phyloP scores from a whole-genome alignment of 148 eudicot genomes.

The Rhododendron mucronatum region DNA sequence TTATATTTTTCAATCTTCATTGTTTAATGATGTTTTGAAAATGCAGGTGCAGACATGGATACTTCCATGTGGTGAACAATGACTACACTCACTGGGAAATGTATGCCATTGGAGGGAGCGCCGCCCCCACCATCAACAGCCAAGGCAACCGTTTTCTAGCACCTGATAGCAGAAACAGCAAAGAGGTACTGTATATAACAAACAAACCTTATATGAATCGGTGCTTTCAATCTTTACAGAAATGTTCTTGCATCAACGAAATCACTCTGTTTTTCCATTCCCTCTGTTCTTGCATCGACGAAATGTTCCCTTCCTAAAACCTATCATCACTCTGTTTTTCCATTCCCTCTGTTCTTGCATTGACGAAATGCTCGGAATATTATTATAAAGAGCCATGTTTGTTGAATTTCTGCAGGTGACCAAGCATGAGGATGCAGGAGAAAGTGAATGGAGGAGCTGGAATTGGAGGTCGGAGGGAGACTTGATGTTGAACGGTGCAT shows the following conservation, averaged over 20 bases:
- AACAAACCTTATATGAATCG: not conserved
- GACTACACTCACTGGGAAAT: conserved; percentile 82
- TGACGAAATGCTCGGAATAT: not conserved
- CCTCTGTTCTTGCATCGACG: too few relatives aligned
- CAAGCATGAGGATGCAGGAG: conserved; percentile 59
- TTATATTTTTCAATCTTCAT: too few relatives aligned
- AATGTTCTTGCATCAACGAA: too few relatives aligned
- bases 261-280: too few relatives aligned
- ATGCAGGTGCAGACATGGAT: conserved; percentile 73
- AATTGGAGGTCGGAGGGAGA: conserved; percentile 79
- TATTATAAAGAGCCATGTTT: not conserved
- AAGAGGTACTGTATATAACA: conserved; percentile 38
- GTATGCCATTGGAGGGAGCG: conserved; percentile 84
- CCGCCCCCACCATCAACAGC: conserved; percentile 67
- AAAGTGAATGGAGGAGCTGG: conserved; percentile 61
- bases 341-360: too few relatives aligned
- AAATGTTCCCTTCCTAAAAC: too few relatives aligned
- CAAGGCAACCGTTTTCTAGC: conserved; percentile 73
- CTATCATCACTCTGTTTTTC: too few relatives aligned
- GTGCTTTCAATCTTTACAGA: too few relatives aligned
- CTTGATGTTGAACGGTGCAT: conserved; percentile 60
- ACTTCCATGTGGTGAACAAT: conserved; percentile 80
- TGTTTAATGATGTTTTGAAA: not conserved
- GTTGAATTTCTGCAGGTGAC: conserved; percentile 35
- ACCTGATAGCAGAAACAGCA: conserved; percentile 42